Evolutionary conservation across 1,284 basidiomycete species (phyloP), one percentile per base, ranked within the genome.

Genomic region (Leccinum subrobustum): DNA sequence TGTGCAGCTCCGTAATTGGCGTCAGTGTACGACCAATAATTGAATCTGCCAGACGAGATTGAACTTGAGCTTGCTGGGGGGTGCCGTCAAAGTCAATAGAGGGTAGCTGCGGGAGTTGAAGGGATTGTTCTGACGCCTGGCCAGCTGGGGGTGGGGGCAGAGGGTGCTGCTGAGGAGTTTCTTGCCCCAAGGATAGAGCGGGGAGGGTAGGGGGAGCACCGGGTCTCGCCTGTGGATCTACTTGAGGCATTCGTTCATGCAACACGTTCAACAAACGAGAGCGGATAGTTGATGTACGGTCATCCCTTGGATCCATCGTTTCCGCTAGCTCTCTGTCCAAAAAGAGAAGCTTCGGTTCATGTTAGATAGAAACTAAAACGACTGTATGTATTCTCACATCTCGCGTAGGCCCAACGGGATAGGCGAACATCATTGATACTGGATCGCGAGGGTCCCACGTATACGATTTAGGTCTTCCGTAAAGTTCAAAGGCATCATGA

Each of bases 381-480:
- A 33, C 18, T 9, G 31, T n/a, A 25, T 53, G 20, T 59, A 52
- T 5, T 75, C 88, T 63, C 70, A 92, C 91, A 69, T 92, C 88
- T 75, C 85, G 86, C 61, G 81, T 74, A 2, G 87, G 83, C 2
- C 91, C 91, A 47, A 91, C 86, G 14, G 91, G 91, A 73, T 93
- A 93, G 0, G 83, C 89, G 73, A 91, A 93, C 89, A 93, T 91
- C 76, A 91, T 80, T 6, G 88, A 91, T 6, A 73, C 67, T 0
- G 86, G 82, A 73, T 96, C 88, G 18, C 88, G 82, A 61, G 91
- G 91, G 69, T 97, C 91, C 91, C 93, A 97, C 52, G 85, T 89
- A 79, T 95, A 96, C 35, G 81, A 77, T 20, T 84, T 81, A 1
- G 94, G 93, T 44, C 92, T 84, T 37, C 95, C 95, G 73, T 96